Conservation (phyloP, 805 yeast species). For the Kazachstania bromeliacearum region DNA sequence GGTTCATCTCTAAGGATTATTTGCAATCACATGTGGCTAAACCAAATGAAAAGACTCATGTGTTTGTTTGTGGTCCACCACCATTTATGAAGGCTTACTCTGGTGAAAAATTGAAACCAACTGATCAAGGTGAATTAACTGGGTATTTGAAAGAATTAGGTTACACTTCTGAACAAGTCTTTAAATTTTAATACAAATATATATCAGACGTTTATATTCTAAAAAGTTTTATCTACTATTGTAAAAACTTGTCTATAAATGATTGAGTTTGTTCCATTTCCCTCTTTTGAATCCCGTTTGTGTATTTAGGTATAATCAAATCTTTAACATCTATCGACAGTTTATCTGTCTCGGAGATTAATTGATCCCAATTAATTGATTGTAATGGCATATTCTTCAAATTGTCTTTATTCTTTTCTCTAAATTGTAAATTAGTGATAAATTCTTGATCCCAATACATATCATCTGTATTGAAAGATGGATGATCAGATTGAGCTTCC, state of each 20-base stretch:
- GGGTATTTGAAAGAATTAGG: conserved; percentile 88
- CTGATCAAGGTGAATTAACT: conserved; percentile 89
- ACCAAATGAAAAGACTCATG: conserved; percentile 59
- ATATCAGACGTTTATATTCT: background rate
- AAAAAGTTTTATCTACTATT: background rate
- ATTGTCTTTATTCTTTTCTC: conserved; percentile 4
- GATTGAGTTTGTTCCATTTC: conserved; percentile 16
- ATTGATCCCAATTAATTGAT: conserved; percentile 6
- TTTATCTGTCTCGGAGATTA: background rate
- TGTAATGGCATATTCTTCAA: conserved; percentile 1
- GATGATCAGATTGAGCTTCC: conserved; percentile 25
- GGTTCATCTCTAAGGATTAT: conserved; percentile 72
- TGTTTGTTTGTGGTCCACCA: conserved; percentile 95
- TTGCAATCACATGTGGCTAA: conserved; percentile 51
- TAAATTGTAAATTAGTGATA: conserved; percentile 13
- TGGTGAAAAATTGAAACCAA: conserved; percentile 74
- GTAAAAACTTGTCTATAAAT: conserved; percentile 10
- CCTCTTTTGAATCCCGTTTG: conserved; percentile 11
- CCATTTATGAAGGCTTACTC: conserved; percentile 79
- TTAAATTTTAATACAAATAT: conserved; percentile 61
- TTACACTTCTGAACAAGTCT: conserved; percentile 76
- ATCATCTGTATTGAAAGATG: conserved; percentile 9
- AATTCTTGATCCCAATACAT: conserved; percentile 34
- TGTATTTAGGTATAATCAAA: conserved; percentile 12
- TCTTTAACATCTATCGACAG: conserved; percentile 1